These are phyloP conservation scores for Fusarium irregulare DNA, from an alignment of 2,329 filamentous ascomycete genomes.

Conservation along the genomic window DNA sequence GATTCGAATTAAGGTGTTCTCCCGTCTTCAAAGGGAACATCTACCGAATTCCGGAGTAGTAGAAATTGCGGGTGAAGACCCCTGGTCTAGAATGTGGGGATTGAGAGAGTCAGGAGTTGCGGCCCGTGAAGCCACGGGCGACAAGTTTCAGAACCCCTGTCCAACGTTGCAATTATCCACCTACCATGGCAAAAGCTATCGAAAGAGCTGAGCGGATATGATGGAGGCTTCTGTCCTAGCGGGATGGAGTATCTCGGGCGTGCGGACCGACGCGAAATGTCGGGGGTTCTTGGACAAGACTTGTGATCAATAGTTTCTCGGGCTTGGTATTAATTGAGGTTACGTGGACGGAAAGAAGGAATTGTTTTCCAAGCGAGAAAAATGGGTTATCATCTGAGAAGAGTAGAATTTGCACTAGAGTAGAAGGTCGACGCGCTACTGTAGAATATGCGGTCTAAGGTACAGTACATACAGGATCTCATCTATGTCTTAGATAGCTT, in stretches of 20 bases:
- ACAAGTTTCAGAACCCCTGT: slow-evolving; percentile 22
- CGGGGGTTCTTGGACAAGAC: neutral
- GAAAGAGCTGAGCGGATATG: neutral
- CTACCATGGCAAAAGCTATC: slow-evolving; percentile 15
- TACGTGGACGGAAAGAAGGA: slow-evolving; percentile 1
- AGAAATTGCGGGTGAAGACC: neutral
- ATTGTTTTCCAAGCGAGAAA: neutral
- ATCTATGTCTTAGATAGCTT: slow-evolving; percentile 2
- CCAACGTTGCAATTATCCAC: slow-evolving; percentile 12
- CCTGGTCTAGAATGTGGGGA: slow-evolving; percentile 3
- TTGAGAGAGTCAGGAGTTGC: too few species aligned
- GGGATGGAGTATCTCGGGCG: neutral
- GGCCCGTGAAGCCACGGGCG: slow-evolving; percentile 11
- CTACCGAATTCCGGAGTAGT: slow-evolving; percentile 15
- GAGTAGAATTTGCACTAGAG: neutral
- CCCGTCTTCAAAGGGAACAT: neutral
- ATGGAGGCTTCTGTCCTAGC: slow-evolving; percentile 3
- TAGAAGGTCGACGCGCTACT: neutral
- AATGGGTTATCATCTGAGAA: neutral
- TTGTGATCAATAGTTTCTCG: neutral
- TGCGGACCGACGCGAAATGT: neutral
- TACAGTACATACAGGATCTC: neutral
- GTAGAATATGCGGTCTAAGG: neutral
- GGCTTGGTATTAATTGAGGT: neutral
- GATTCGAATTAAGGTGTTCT: neutral